A percentile compares a stretch with the other conserved stretches of the same genome.
These are phyloP conservation scores for Acrocalymma vagum DNA, from an alignment of 2,329 filamentous ascomycete genomes.

Conservation along the genomic window DNA sequence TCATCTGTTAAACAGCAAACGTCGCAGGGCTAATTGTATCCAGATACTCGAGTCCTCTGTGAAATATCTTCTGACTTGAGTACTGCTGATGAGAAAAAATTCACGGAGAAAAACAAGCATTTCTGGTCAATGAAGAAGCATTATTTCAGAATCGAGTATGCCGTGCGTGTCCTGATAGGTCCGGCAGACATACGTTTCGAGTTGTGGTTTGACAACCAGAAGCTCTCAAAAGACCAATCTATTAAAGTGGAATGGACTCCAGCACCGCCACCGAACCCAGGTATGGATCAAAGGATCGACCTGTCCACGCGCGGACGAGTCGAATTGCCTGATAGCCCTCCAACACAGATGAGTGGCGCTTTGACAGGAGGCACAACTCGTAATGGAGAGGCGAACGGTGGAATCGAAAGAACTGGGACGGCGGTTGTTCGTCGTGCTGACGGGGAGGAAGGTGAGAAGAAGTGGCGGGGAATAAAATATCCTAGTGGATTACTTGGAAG, in stretches of 20 bases:
- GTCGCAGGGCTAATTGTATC: slow-evolving; percentile 1
- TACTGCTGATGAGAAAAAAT: slow-evolving; percentile 38
- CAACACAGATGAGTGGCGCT: slow-evolving; percentile 16
- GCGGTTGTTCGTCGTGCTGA: slow-evolving; percentile 8
- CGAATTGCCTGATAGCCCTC: slow-evolving; percentile 23
- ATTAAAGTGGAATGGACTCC: slow-evolving; percentile 48
- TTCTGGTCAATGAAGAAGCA: slow-evolving; percentile 46
- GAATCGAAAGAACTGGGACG: slow-evolving; percentile 7
- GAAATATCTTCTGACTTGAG: slow-evolving; percentile 45
- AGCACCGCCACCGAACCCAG: slow-evolving; percentile 20
- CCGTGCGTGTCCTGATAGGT: slow-evolving; percentile 48
- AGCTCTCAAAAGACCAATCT: slow-evolving; percentile 41
- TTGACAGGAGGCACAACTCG: slow-evolving; percentile 2
- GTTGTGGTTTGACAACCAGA: slow-evolving; percentile 48
- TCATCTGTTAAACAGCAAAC: not conserved
- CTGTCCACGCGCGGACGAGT: slow-evolving; percentile 19
- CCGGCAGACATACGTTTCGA: slow-evolving; percentile 50
- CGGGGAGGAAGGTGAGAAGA: slow-evolving; percentile 11
- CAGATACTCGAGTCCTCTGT: slow-evolving; percentile 44
- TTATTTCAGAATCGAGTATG: slow-evolving; percentile 45
- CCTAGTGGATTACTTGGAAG: slow-evolving; percentile 13
- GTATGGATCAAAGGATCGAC: slow-evolving; percentile 13
- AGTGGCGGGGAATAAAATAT: slow-evolving; percentile 10
- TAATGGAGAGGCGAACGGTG: slow-evolving; percentile 1
- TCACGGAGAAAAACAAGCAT: slow-evolving; percentile 45